Base-by-base conservation (phyloP, 1,284 basidiomycete species). In the Ceratobasidium sp. region DNA sequence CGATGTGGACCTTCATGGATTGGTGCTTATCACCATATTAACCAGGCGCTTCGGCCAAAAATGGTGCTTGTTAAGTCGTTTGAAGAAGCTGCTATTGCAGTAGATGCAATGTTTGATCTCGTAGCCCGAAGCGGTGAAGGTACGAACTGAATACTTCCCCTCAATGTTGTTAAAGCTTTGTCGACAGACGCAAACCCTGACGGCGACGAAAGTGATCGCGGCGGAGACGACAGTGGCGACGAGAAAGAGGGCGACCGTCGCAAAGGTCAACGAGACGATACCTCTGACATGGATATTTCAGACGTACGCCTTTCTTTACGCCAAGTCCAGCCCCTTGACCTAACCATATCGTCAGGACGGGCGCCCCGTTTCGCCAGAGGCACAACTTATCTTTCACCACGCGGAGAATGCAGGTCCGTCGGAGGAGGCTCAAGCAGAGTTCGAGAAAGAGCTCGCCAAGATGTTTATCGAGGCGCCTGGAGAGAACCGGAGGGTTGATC, bases 361-460 rank as follows among this genome's bases (percentile, higher is more conserved):
- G 67, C 89, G 92, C 26, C 88, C 91, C 0, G 88, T 90, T 6
- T 94, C 93, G 11, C 93, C 92, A 1, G 94, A 96, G 17, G 76
- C 65, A 3, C 56, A 65, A 42, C 91, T 51, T 89, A 90, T 17
- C 35, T 47, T 64, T 58, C 76, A 60, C 54, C 78, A 69, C 84
- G 89, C 91, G 80, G 93, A 94, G 80, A 86, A 87, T 78, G 83
- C 92, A 33, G 93, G 93, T 10, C 93, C 93, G 2, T 89, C 91
- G 1, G 91, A 94, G 80, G 95, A 97, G 81, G 96, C 94, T 37
- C 94, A 97, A 64, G 93, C 92, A 6, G 97, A 97, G 58, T 99
- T 99, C 81, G 94, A 91, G 11, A 95, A 96, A 82, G 98, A 99
- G 83, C 89, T 99, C 33, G 96, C 97, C 0, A 97, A 95, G 85